These are phyloP conservation scores for Trichoderma semiorbis DNA, from an alignment of 2,329 filamentous ascomycete genomes.

Conservation along the genomic window DNA sequence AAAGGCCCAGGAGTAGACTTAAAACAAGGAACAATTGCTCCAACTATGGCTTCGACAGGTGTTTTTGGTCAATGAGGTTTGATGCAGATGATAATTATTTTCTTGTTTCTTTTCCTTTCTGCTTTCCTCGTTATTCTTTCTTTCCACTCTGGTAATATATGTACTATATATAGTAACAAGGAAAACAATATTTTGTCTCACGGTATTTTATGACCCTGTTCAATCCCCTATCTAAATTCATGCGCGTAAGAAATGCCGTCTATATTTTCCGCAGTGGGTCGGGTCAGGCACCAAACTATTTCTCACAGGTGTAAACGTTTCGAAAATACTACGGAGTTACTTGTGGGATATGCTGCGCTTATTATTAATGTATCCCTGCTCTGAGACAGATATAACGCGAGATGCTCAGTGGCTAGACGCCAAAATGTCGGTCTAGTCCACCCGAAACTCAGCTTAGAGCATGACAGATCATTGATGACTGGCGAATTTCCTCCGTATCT, in stretches of 20 bases:
- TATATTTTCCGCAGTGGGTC: background rate
- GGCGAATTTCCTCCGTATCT: background rate
- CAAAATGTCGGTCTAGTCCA: background rate
- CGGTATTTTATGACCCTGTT: accelerated
- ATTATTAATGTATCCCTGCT: background rate
- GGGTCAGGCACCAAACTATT: background rate
- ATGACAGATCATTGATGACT: constrained; percentile 4
- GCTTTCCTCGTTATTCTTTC: background rate
- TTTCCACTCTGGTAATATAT: background rate
- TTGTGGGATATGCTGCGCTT: background rate
- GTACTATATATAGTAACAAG: no score
- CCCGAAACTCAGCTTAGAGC: background rate
- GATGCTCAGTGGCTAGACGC: background rate
- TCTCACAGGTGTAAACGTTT: background rate
- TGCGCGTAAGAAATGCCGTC: background rate
- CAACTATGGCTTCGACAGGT: background rate
- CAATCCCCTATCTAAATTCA: background rate
- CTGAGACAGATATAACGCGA: background rate
- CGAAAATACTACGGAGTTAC: background rate
- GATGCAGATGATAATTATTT: background rate
- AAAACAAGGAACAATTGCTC: background rate
- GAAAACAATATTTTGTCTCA: background rate
- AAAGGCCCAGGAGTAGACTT: background rate
- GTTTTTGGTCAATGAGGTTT: background rate
- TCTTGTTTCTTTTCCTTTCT: background rate